Evolutionary conservation across 495 filamentous ascomycete species (phyloP), one percentile per base, ranked within the genome.

Genomic region (Podospora anserina): DNA sequence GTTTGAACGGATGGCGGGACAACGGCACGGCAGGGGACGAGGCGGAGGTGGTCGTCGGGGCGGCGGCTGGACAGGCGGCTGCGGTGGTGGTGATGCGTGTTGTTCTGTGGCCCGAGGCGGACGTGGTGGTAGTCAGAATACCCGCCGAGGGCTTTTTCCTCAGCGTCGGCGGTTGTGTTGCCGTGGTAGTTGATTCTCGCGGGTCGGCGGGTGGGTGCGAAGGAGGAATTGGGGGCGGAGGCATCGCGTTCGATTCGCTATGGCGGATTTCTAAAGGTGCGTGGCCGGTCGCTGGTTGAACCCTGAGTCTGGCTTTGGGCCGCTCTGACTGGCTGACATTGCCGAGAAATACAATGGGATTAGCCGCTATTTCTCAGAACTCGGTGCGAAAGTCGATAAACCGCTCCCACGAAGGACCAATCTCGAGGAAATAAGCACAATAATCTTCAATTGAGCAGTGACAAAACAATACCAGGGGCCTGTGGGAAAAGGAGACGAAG

Each of bases 11-110:
- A 56, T 69, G 30, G 58, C 76, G 73, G 64, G 70, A 19, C n/a
- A 49, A 23, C n/a, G 11, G 34, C 13, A 9, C 28, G 60, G 61
- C 32, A 5, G 61, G 58, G 23, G 63, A 32, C 60, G 61, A 20
- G 26, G 67, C 44, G 63, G 64, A 13, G 16, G 71, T 63, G 9
- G 64, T 27, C 28, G 55, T 63, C 4, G 68, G 23, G 26, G 66
- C 62, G 16, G 30, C 65, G 34, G 20, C 20, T 23, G 70, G 65
- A 7, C 64, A 69, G 54, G 57, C 69, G 18, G 69, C 32, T 19
- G 71, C 27, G 2, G 74, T 73, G 20, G 75, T 69, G 16, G 75
- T 76, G 67, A 78, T 73, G n/a, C 72, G 76, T 59, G 76, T 71
- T 18, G 75, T 76, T 66, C 69, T 66, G 26, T 44, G 60, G 28